These are phyloP conservation scores for Termitomyces sp. DNA, from an alignment of 768 basidiomycete genomes.

Conservation along the genomic window DNA sequence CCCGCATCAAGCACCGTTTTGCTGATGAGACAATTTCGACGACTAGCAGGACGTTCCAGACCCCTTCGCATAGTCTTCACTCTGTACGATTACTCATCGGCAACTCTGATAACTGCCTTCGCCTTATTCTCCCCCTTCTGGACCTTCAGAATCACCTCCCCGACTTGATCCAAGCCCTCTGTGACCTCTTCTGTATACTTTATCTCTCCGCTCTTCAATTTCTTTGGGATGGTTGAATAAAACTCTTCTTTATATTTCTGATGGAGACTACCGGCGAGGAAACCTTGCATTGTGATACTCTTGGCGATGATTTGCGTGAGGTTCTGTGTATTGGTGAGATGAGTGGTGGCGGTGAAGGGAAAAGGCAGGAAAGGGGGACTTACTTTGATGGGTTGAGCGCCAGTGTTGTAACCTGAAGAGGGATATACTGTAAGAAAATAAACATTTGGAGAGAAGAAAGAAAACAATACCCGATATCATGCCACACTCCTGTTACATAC, in stretches of 20 bases:
- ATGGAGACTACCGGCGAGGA: slow-evolving; percentile 28
- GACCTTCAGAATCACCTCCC: slow-evolving; percentile 28
- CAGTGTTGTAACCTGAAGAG: slow-evolving; percentile 27
- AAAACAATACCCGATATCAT: slow-evolving; percentile 26
- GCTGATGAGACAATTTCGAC: too few species aligned
- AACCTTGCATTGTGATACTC: slow-evolving; percentile 32
- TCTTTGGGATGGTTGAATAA: slow-evolving; percentile 32
- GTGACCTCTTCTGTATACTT: slow-evolving; percentile 42
- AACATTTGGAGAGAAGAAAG: background rate
- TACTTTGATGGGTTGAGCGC: slow-evolving; percentile 17
- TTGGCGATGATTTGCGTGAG: slow-evolving; percentile 33
- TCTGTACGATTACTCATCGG: slow-evolving; percentile 23
- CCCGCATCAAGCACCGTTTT: too few species aligned
- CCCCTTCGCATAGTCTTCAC: too few species aligned
- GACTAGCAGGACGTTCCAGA: too few species aligned
- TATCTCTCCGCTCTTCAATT: slow-evolving; percentile 40
- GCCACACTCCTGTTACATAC: slow-evolving; percentile 32
- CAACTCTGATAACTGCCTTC: slow-evolving; percentile 30
- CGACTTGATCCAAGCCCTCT: slow-evolving; percentile 36
- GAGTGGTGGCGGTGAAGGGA: too few species aligned
- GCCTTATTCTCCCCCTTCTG: slow-evolving; percentile 31
- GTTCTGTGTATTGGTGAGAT: slow-evolving; percentile 24
- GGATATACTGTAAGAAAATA: background rate
- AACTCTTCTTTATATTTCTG: slow-evolving; percentile 38
- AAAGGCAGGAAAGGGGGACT: background rate